phyloP scores from a whole-genome alignment of 805 yeast species.

The Myxozyma monticola region DNA sequence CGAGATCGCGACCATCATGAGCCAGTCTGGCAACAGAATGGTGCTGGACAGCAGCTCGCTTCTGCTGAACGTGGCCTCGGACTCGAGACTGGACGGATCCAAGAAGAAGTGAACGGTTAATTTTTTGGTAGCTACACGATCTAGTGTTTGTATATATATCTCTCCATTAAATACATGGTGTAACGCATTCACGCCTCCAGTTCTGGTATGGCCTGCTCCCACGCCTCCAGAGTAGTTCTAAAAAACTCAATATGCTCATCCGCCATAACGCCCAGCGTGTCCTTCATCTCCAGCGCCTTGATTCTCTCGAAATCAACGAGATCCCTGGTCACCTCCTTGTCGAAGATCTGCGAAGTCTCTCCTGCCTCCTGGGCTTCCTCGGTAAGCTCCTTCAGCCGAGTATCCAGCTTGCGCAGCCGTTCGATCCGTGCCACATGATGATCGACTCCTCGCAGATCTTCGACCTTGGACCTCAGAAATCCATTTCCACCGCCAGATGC shows the following conservation, averaged over 20 bases:
- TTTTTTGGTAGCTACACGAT: background rate
- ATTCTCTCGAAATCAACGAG: constrained; percentile 71
- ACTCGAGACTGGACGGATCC: constrained; percentile 52
- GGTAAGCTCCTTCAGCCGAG: constrained; percentile 50
- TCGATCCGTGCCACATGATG: constrained; percentile 57
- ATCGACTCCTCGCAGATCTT: constrained; percentile 63
- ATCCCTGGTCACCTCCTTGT: constrained; percentile 57
- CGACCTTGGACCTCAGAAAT: constrained; percentile 57
- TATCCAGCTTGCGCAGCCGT: constrained; percentile 51
- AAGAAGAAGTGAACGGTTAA: constrained; percentile 5
- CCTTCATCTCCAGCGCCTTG: constrained; percentile 73
- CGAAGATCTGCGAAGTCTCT: constrained; percentile 53
- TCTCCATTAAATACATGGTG: background rate
- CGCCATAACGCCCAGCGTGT: constrained; percentile 69
- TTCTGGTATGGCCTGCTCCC: constrained; percentile 27
- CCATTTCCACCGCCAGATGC: constrained; percentile 55
- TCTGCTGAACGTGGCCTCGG: constrained; percentile 83
- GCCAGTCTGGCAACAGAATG: constrained; percentile 87
- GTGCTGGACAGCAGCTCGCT: constrained; percentile 89
- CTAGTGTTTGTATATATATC: background rate
- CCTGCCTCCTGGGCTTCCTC: constrained; percentile 54
- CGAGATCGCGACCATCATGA: constrained; percentile 84
- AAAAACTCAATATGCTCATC: constrained; percentile 76
- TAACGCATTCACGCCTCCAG: constrained; percentile 8
- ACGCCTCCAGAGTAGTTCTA: constrained; percentile 41